phyloP scores from a whole-genome alignment of 345 rosid species.

The Hypericum androsaemum region DNA sequence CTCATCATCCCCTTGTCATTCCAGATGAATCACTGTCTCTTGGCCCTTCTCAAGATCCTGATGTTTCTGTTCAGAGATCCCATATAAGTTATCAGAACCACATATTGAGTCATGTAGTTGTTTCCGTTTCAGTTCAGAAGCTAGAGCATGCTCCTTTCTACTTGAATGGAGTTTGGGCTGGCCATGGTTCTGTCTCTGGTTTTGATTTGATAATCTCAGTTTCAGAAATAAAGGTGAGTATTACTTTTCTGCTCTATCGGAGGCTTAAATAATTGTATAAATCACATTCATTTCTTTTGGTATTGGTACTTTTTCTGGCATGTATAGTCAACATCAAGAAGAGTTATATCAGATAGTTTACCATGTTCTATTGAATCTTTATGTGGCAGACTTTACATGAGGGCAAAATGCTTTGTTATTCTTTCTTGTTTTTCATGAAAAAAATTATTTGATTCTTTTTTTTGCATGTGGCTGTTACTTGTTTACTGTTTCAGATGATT shows the following conservation, averaged over 20 bases:
- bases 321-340: too few species aligned
- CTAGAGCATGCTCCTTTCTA: slow-evolving; percentile 22
- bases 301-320: slow-evolving; percentile 4
- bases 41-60: slow-evolving; percentile 27
- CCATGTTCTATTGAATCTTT: too few species aligned
- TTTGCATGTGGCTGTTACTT: slow-evolving; percentile 16
- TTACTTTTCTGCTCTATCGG: slow-evolving; percentile 5
- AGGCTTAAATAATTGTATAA: not conserved
- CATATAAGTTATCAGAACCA: slow-evolving; percentile 31
- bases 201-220: slow-evolving; percentile 57
- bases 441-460: not conserved
- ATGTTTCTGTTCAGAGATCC: slow-evolving; percentile 22
- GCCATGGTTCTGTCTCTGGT: slow-evolving; percentile 61
- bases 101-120: slow-evolving; percentile 55
- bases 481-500: slow-evolving; percentile 48
- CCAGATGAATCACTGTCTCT: slow-evolving; percentile 33
- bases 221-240: slow-evolving; percentile 60
- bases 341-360: too few species aligned
- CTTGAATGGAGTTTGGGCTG: slow-evolving; percentile 47
- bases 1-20: slow-evolving; percentile 42
- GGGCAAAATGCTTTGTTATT: too few species aligned
- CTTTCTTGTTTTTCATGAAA: too few species aligned
- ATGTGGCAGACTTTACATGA: too few species aligned
- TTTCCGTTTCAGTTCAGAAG: slow-evolving; percentile 43
- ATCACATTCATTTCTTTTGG: not conserved